Evolutionary conservation across 176 grass and related monocot genomes (phyloP).

Genomic region (Miscanthus lutarioriparius): DNA sequence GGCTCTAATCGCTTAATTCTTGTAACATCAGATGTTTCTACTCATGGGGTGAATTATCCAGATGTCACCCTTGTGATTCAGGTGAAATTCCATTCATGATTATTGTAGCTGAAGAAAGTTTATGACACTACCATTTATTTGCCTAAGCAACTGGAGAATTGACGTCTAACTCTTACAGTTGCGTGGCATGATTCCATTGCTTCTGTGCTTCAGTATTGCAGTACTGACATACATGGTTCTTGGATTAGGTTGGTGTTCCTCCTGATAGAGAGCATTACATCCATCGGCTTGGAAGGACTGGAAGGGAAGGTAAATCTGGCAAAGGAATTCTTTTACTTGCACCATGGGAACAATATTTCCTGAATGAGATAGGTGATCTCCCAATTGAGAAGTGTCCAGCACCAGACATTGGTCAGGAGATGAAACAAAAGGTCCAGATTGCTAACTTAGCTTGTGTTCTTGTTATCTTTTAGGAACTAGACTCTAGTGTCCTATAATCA

Average conservation of each 20-base stretch:
- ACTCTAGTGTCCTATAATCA: neutral
- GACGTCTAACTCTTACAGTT: neutral
- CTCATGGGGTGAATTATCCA: constrained; percentile 86
- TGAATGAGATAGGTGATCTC: constrained; percentile 82
- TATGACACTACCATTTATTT: neutral
- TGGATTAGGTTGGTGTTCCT: constrained; percentile 77
- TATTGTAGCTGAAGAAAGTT: constrained; percentile 10
- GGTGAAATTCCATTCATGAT: constrained; percentile 42
- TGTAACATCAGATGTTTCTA: constrained; percentile 86
- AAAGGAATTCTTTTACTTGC: constrained; percentile 82
- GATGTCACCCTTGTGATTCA: constrained; percentile 91
- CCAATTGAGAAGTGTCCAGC: constrained; percentile 56
- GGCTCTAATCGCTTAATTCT: constrained; percentile 74
- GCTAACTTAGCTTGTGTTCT: neutral
- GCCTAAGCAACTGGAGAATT: neutral
- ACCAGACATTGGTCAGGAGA: constrained; percentile 58
- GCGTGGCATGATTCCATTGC: neutral
- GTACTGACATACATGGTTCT: constrained; percentile 33
- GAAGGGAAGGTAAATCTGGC: constrained; percentile 77
- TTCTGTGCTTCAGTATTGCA: neutral
- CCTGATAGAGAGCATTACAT: constrained; percentile 91
- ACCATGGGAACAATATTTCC: constrained; percentile 93
- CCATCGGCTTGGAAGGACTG: constrained; percentile 88
- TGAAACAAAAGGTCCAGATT: constrained; percentile 65
- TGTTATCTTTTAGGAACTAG: neutral